Conservation (phyloP, 768 basidiomycete genomes). For the Lentinula raphanica region DNA sequence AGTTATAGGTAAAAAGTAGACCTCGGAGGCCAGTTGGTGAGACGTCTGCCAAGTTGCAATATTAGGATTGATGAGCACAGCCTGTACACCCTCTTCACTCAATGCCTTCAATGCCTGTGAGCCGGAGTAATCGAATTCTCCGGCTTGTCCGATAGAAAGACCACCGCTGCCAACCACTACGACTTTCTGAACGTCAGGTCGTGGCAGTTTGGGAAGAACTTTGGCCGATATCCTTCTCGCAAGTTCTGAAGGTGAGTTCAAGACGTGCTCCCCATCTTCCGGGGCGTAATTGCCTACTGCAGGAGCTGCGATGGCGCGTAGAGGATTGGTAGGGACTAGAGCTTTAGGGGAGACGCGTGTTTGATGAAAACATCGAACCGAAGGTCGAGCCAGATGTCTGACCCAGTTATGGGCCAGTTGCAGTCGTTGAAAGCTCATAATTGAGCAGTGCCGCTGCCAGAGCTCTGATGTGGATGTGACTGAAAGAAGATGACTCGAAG, state of each 20-base stretch:
- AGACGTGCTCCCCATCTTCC: constrained; percentile 68
- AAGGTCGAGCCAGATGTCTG: constrained; percentile 27
- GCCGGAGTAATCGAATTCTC: constrained; percentile 99
- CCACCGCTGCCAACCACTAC: constrained; percentile 96
- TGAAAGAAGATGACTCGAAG: not conserved
- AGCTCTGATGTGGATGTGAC: not conserved
- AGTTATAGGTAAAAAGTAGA: constrained; percentile 96
- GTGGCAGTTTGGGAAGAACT: constrained; percentile 86
- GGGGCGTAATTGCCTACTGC: constrained; percentile 67
- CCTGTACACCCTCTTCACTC: constrained; percentile 89
- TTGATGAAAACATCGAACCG: constrained; percentile 48
- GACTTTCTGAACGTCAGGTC: constrained; percentile 90
- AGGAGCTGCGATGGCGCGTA: constrained; percentile 67
- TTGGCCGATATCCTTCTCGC: constrained; percentile 91
- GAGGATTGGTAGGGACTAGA: constrained; percentile 41
- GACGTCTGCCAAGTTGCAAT: constrained; percentile 99
- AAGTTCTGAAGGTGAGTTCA: constrained; percentile 92
- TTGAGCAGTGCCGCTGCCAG: not conserved
- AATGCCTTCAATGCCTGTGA: constrained; percentile 98
- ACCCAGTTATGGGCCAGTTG: constrained; percentile 16
- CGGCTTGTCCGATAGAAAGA: constrained; percentile 95
- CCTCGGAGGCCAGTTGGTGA: constrained; percentile 92
- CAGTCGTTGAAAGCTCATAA: constrained; percentile 7
- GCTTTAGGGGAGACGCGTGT: constrained; percentile 27
- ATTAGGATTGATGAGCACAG: constrained; percentile 96